Percentiles rank a stretch among this genome's conserved stretches.
Conservation (phyloP, 1,139 yeast genomes). For the Geotrichum reessii region DNA sequence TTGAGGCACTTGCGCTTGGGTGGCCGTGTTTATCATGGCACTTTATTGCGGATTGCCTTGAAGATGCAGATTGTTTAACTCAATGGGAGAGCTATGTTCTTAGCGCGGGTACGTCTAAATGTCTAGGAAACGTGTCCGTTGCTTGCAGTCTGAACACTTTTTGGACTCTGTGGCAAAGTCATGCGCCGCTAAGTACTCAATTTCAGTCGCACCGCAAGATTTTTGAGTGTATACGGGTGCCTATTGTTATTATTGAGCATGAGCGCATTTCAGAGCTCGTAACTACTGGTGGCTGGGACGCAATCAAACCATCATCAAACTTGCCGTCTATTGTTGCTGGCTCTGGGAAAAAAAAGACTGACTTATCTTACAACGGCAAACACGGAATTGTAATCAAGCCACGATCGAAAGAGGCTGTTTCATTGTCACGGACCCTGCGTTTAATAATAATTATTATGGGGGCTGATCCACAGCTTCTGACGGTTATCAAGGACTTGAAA, state of each 20-base stretch:
- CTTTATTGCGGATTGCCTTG: slow-evolving; percentile 53
- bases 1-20: slow-evolving; percentile 80
- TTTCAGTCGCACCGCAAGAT: slow-evolving; percentile 24
- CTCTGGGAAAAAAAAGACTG: background rate
- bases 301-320: background rate
- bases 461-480: background rate
- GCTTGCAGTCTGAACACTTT: slow-evolving; percentile 26
- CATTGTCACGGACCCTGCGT: background rate
- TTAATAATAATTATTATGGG: slow-evolving; percentile 5
- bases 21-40: slow-evolving; percentile 76
- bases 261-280: slow-evolving; percentile 11
- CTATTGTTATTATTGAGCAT: slow-evolving; percentile 25
- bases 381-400: slow-evolving; percentile 5
- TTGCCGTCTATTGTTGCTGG: background rate
- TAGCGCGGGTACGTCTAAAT: slow-evolving; percentile 62
- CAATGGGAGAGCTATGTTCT: slow-evolving; percentile 55
- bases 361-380: background rate
- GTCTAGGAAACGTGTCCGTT: slow-evolving; percentile 28
- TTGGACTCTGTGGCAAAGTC: slow-evolving; percentile 23
- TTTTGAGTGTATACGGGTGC: slow-evolving; percentile 21
- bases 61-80: slow-evolving; percentile 28
- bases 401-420: slow-evolving; percentile 14
- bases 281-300: slow-evolving; percentile 6
- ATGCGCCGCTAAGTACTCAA: slow-evolving; percentile 26
- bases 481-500: background rate